Evolutionary conservation across 2,329 filamentous ascomycete genomes (phyloP), one percentile per base, ranked within the genome.

Genomic region (Emmonsia crescens): DNA sequence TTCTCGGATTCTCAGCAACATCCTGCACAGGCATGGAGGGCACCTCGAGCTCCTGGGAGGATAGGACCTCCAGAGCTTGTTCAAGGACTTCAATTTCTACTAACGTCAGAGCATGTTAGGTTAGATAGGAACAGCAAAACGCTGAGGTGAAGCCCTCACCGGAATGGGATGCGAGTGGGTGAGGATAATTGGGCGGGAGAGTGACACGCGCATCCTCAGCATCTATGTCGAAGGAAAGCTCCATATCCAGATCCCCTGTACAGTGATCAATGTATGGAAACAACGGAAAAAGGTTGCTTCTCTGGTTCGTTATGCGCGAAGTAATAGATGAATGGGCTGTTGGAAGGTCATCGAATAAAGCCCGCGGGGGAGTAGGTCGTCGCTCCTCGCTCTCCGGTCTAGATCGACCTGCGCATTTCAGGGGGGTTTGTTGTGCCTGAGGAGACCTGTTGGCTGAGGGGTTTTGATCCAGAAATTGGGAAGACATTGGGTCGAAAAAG

Each of bases 321-420:
- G 64, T 66, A 21, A 67, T 67, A 19, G 65, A 67, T 19, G 63
- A 67, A 46, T 67, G 59, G 14, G 65, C 65, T 21, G 65, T 66
- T 19, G 62, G 64, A 31, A 67, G 59, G 57, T 67, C 65, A 27
- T 65, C 63, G 52, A 64, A 67, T 40, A 67, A 48, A 4, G 64
- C 48, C n/a, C 64, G 59, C 16, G 65, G 63, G 16, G 65, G 64
- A 5, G 64, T 67, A 21, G 57, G 40, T 14, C 63, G 59, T 24
- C 58, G 49, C 52, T 59, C 54, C 6, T 42, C 55, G 27, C 61
- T 59, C 40, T 36, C 14, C n/a, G 40, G 5, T 19, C 56, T 33
- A 21, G 40, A 44, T 48, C 5, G 56, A 48, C 40, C n/a, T 19
- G 27, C 14, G 40, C n/a, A 8, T 33, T 33, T 33, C 40, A 57